Evolutionary conservation across 1,284 basidiomycete genomes (phyloP), one percentile per base, ranked within the genome.

Genomic region (Papiliotrema laurentii): DNA sequence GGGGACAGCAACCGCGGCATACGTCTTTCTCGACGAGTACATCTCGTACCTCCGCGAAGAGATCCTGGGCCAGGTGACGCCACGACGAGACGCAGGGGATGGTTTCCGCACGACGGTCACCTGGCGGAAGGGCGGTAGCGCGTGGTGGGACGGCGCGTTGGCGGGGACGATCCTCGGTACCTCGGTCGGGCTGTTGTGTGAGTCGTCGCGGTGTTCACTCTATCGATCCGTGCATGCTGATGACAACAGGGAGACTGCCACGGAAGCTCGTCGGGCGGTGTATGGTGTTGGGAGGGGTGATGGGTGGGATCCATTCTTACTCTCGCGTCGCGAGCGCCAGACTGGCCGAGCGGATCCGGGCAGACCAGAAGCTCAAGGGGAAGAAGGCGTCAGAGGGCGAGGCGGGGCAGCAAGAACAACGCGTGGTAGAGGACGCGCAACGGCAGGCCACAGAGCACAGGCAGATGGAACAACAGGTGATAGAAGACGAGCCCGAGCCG

Each of bases 201-300:
- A 60, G 71, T 69, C 28, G 9, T 9, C 28, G 18, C 41, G 37
- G 10, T 37, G n/a, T 22, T 43, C 16, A 6, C 7, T 22, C 28
- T 24, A 31, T 6, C 16, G 19, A n/a, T n/a, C n/a, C n/a, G n/a
- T n/a, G n/a, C 11, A 25, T 4, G 21, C 28, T 33, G 28, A 41
- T 42, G 10, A n/a, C n/a, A n/a, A 16, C 46, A 73, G 71, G 66
- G 54, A 56, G 65, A n/a, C 55, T 73, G 30, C 70, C 70, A 0
- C 54, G 59, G 45, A 63, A 60, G 5, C 47, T 71, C 5, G 56
- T 69, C 44, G 35, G 67, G 22, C 56, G 69, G 13, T 59, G 61
- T 2, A 27, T 67, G 1, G 13, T 64, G 25, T 61, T 73, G 40
- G 70, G 69, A 14, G 52, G 59, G 1, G 55, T 60, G 3, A 47